These are phyloP conservation scores for Fermentozyma sake DNA, from an alignment of 1,139 yeast genomes.

Conservation along the genomic window DNA sequence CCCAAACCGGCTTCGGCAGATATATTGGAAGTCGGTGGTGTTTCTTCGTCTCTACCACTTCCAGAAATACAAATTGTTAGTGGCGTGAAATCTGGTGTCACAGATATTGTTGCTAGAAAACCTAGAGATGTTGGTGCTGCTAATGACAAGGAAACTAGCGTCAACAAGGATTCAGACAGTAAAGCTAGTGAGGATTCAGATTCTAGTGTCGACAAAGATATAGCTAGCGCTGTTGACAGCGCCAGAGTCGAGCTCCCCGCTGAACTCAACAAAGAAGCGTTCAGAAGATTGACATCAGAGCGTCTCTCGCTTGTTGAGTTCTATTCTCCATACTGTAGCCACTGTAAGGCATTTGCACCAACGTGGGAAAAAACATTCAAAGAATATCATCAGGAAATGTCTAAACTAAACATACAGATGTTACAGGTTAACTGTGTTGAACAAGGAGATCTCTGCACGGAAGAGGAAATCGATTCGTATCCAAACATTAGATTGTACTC, in stretches of 20 bases:
- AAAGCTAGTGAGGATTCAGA: background rate
- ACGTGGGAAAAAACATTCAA: constrained; percentile 41
- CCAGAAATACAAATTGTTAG: too few species aligned
- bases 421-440: constrained; percentile 70
- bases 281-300: constrained; percentile 39
- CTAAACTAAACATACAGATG: constrained; percentile 46
- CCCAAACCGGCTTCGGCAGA: too few species aligned
- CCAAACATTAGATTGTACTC: constrained; percentile 63
- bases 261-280: constrained; percentile 28
- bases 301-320: constrained; percentile 42
- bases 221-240: too few species aligned
- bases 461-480: constrained; percentile 52
- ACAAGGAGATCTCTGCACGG: constrained; percentile 65
- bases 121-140: too few species aligned
- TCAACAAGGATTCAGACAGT: background rate
- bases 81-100: too few species aligned
- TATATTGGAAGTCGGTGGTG: too few species aligned
- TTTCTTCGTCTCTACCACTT: too few species aligned
- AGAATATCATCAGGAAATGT: constrained; percentile 31
- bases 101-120: too few species aligned
- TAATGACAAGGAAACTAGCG: too few species aligned
- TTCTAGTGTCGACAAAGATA: too few species aligned
- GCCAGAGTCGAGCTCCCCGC: constrained; percentile 17
- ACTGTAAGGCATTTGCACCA: constrained; percentile 56
- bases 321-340: constrained; percentile 48